A percentile compares a stretch with the other conserved stretches of the same genome.
Conservation (phyloP, 2,329 filamentous ascomycete genomes). For the Aureobasidium pullulans region DNA sequence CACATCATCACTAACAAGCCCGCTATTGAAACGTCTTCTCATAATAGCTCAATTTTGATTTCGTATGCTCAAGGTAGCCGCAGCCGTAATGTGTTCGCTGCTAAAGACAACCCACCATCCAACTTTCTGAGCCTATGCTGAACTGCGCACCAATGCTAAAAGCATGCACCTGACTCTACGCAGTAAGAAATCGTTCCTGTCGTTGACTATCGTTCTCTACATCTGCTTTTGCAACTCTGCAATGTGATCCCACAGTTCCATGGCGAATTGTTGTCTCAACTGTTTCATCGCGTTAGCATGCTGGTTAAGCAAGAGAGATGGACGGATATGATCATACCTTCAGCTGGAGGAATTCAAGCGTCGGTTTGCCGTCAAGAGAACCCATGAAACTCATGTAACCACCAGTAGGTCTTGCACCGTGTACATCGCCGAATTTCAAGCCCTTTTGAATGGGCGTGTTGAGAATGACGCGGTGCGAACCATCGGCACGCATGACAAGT, state of each 20-base stretch:
- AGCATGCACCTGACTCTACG: background rate
- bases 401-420: conserved; percentile 57
- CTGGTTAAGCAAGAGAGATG: background rate
- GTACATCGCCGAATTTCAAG: conserved; percentile 65
- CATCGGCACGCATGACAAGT: conserved; percentile 85
- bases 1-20: no score
- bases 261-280: conserved; percentile 37
- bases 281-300: conserved; percentile 18
- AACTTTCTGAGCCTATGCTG: background rate
- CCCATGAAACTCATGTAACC: conserved; percentile 62
- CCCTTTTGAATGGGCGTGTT: conserved; percentile 75
- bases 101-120: background rate
- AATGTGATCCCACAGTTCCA: conserved; percentile 41
- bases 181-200: background rate
- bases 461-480: conserved; percentile 76
- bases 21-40: no score
- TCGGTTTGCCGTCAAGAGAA: conserved; percentile 45
- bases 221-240: conserved; percentile 33
- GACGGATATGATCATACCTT: conserved; percentile 40
- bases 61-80: background rate
- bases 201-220: conserved; percentile 18
- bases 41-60: background rate
- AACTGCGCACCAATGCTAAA: background rate
- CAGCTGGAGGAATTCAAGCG: conserved; percentile 47
- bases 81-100: background rate